Evolutionary conservation across 2,329 filamentous ascomycete genomes (phyloP).

Genomic region (Didymella pinodella): DNA sequence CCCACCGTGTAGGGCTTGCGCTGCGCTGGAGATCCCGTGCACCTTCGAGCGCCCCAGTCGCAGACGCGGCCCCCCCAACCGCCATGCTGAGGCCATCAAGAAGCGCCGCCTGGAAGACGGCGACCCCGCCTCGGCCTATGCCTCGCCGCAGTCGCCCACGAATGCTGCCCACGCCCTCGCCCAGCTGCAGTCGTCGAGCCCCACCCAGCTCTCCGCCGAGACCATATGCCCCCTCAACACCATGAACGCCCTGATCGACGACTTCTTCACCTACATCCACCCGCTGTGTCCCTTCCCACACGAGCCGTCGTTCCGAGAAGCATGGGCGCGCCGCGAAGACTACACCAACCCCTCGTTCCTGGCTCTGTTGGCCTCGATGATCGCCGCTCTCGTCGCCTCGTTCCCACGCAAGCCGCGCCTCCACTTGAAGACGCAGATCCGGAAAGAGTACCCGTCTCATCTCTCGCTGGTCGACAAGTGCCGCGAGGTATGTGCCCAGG

Average conservation of each 20-base stretch:
- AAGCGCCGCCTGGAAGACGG: slow-evolving; percentile 62
- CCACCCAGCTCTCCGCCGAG: slow-evolving; percentile 65
- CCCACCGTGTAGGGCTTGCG: slow-evolving; percentile 71
- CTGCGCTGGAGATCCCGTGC: slow-evolving; percentile 70
- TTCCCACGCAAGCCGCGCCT: slow-evolving; percentile 76
- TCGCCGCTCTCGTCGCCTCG: slow-evolving; percentile 75
- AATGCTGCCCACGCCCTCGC: slow-evolving; percentile 62
- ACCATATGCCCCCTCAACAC: slow-evolving; percentile 74
- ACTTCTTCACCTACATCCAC: slow-evolving; percentile 85
- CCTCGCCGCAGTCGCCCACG: slow-evolving; percentile 60
- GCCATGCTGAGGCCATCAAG: slow-evolving; percentile 72
- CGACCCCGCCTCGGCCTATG: slow-evolving; percentile 50
- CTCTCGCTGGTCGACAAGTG: slow-evolving; percentile 75
- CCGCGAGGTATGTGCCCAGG: slow-evolving; percentile 71
- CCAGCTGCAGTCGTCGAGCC: slow-evolving; percentile 57
- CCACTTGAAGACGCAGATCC: slow-evolving; percentile 72
- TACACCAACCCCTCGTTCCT: slow-evolving; percentile 72
- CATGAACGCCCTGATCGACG: slow-evolving; percentile 74
- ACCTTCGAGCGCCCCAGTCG: slow-evolving; percentile 71
- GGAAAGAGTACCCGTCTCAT: slow-evolving; percentile 72
- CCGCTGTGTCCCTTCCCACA: slow-evolving; percentile 80
- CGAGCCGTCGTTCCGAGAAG: slow-evolving; percentile 76
- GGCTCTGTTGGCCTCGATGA: slow-evolving; percentile 76
- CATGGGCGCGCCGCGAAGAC: slow-evolving; percentile 72
- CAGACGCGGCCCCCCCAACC: slow-evolving; percentile 70